Evolutionary conservation across 768 basidiomycete genomes (phyloP), one percentile per base, ranked within the genome.

Genomic region (Lactarius hatsudake): DNA sequence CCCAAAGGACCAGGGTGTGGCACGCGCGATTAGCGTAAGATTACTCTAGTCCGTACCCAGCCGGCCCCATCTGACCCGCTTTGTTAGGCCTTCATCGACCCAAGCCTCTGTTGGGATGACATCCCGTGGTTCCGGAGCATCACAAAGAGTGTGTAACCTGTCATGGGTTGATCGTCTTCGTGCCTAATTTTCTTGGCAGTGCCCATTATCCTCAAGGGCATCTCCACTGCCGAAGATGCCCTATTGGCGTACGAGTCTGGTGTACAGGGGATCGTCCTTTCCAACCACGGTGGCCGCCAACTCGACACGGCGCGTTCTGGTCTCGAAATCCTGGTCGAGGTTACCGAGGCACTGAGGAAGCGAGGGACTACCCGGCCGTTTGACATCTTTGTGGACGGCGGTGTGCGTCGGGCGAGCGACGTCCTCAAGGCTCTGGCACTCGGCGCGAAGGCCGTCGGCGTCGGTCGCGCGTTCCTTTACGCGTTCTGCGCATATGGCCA

Each of bases 381-480:
- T 79, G 87, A 94, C 73, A 79, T 99, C 38, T 93, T 90, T 72
- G 84, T 94, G 15, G 96, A 99, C 73, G 96, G 96, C n/a, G 97
- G 97, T 63, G 93, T 98, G 10, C 83, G 95, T 57, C 81, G 95
- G 43, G 94, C 95, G 1, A 93, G 90, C 12, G 94, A 96, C 75
- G 88, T 95, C 2, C 78, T 96, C 64, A 96, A 96, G 74, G 94
- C 94, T 3, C 74, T 95, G 59, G 93, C 93, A 0, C 80, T 96
- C 13, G 94, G 94, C 20, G 94, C 94, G n/a, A 93, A 89, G 45
- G 94, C 93, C 20, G 9, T 38, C 48, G 42, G 60, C 18, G 13
- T 43, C 20, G 56, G 6, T 38, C 36, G n/a, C 26, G 26, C 40
- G 10, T 93, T 95, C 79, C 71, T 95, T 42, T 96, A 95, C 73